These are phyloP conservation scores for Ascochyta lentis DNA, from an alignment of 2,329 filamentous ascomycete genomes.

Conservation along the genomic window DNA sequence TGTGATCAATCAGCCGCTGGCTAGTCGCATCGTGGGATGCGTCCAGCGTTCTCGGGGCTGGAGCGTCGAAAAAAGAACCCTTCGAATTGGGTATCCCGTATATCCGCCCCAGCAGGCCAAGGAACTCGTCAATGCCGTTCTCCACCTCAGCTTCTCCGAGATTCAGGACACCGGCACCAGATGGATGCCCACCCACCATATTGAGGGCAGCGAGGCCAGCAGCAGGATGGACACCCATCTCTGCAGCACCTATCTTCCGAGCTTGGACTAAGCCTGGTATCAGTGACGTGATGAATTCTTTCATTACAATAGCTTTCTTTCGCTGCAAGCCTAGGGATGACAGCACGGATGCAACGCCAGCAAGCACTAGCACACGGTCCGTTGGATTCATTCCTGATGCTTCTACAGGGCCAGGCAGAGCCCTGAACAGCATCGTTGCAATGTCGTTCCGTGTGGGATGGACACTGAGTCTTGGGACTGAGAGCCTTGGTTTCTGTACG, in stretches of 20 bases:
- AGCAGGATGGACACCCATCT: constrained; percentile 93
- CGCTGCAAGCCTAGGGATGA: constrained; percentile 79
- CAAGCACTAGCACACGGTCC: constrained; percentile 79
- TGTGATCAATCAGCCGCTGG: constrained; percentile 56
- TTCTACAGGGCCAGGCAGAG: constrained; percentile 62
- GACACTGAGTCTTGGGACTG: constrained; percentile 43
- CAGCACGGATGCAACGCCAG: constrained; percentile 87
- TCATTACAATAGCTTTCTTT: constrained; percentile 89
- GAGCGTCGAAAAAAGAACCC: constrained; percentile 22
- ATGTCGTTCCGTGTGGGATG: constrained; percentile 47
- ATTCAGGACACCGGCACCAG: constrained; percentile 79
- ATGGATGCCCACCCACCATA: constrained; percentile 58
- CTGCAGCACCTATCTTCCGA: constrained; percentile 90
- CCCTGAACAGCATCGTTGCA: constrained; percentile 46
- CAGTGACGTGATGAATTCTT: constrained; percentile 82
- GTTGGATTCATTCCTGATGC: constrained; percentile 70
- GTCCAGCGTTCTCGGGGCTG: constrained; percentile 7
- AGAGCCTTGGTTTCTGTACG: constrained; percentile 50
- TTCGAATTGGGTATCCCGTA: constrained; percentile 51
- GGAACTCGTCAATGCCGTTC: constrained; percentile 51
- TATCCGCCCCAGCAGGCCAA: constrained; percentile 50
- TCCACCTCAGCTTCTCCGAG: constrained; percentile 47
- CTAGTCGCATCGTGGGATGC: constrained; percentile 40
- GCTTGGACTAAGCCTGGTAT: constrained; percentile 88
- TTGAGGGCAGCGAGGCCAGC: constrained; percentile 80